phyloP scores from a whole-genome alignment of 2,329 filamentous ascomycete species.

The Fusarium torreyae region DNA sequence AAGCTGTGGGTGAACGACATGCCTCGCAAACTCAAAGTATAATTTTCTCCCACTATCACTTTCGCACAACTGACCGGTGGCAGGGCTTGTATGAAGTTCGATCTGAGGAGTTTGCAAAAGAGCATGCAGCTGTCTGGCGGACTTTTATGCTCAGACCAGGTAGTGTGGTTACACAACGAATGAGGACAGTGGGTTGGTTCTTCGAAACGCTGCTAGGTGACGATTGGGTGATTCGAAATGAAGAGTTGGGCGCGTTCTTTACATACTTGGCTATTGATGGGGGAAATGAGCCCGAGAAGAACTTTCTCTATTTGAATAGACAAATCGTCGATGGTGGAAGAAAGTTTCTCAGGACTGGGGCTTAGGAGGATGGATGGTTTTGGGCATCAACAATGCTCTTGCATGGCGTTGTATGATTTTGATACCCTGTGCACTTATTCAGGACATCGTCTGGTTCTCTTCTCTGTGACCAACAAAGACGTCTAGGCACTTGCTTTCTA shows the following conservation, averaged over 20 bases:
- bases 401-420: no score
- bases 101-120: conserved; percentile 26
- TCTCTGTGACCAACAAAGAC: background rate
- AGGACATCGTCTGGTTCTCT: no score
- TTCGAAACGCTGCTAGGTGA: conserved; percentile 27
- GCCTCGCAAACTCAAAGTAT: conserved; percentile 44
- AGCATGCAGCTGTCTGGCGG: conserved; percentile 27
- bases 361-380: no score
- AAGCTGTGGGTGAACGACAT: conserved; percentile 47
- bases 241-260: conserved; percentile 43
- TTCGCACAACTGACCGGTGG: background rate
- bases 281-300: conserved; percentile 18
- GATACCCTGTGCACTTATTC: no score
- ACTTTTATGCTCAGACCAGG: conserved; percentile 41
- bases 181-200: background rate
- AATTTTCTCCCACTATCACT: fast-evolving
- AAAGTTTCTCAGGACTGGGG: conserved; percentile 11
- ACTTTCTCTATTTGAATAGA: conserved; percentile 21
- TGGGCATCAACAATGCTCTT: no score
- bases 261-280: conserved; percentile 36
- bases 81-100: conserved; percentile 38
- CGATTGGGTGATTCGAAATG: conserved; percentile 30
- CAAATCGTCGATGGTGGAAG: conserved; percentile 29
- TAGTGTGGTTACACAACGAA: conserved; percentile 14
- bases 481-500: background rate